phyloP scores from a whole-genome alignment of 805 yeast species.

The Spathaspora boniae region DNA sequence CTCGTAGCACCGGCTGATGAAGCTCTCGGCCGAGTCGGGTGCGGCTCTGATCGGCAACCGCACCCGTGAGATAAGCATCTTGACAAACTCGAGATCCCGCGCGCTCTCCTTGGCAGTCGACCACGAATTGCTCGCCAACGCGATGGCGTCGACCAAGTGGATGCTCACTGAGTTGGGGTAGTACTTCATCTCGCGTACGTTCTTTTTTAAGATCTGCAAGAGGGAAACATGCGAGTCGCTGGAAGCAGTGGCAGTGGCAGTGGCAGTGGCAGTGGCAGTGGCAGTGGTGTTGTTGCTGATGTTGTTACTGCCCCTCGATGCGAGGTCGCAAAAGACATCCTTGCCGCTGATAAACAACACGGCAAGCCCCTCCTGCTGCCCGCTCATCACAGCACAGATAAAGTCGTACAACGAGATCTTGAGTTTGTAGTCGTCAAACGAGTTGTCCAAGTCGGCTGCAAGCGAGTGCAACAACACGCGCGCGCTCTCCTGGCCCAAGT shows the following conservation, averaged over 20 bases:
- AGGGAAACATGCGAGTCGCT: constrained; percentile 36
- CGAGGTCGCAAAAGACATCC: constrained; percentile 41
- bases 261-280: too few species aligned
- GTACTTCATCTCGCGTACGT: constrained; percentile 47
- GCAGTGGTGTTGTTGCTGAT: too few species aligned
- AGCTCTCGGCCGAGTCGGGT: constrained; percentile 17
- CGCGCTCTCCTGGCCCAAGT: constrained; percentile 66
- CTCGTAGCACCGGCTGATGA: constrained; percentile 45
- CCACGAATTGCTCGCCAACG: constrained; percentile 78
- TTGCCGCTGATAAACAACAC: constrained; percentile 63
- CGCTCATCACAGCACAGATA: constrained; percentile 63
- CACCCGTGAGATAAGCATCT: constrained; percentile 36
- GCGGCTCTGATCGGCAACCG: constrained; percentile 13
- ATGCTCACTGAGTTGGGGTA: constrained; percentile 64
- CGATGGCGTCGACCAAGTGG: constrained; percentile 67
- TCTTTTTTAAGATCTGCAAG: constrained; percentile 52
- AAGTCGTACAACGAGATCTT: constrained; percentile 59
- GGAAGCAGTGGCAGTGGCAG: too few species aligned
- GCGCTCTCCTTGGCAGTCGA: constrained; percentile 54
- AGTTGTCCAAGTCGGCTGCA: constrained; percentile 55
- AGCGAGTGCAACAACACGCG: constrained; percentile 57
- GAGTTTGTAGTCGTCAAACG: constrained; percentile 50
- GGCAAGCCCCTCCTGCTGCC: constrained; percentile 76
- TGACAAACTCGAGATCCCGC: constrained; percentile 46
- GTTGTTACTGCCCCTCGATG: too few species aligned